These are phyloP conservation scores for Betula pendula DNA, from an alignment of 306 rosid genomes.

Conservation along the genomic window DNA sequence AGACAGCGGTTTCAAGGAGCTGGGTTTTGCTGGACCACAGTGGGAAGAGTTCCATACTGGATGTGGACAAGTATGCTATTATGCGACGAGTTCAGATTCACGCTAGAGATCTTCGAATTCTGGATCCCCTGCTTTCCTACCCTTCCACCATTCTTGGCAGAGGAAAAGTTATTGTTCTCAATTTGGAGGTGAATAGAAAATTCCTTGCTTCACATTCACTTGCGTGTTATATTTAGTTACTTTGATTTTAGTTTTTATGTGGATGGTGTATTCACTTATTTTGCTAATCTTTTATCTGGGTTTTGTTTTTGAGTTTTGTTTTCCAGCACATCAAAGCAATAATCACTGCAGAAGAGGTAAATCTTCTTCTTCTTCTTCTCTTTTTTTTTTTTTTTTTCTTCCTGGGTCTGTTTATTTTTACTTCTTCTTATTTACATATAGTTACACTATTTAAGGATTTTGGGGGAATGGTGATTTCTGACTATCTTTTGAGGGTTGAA, in stretches of 20 bases:
- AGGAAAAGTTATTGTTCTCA: slow-evolving; percentile 80
- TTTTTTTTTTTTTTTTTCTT: not conserved
- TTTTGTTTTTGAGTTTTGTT: slow-evolving; percentile 11
- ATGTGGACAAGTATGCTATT: slow-evolving; percentile 74
- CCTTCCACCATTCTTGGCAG: slow-evolving; percentile 80
- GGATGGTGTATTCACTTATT: not conserved
- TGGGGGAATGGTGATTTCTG: not conserved
- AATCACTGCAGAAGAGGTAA: slow-evolving; percentile 77
- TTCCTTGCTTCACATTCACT: not conserved
- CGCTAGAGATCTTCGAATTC: slow-evolving; percentile 80
- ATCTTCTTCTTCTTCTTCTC: too few relatives aligned
- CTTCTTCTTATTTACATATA: not conserved
- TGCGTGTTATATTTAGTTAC: not conserved
- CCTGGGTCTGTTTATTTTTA: not conserved
- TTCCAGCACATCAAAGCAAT: slow-evolving; percentile 86
- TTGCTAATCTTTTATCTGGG: not conserved
- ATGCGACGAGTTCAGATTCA: slow-evolving; percentile 70
- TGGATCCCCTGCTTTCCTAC: slow-evolving; percentile 70
- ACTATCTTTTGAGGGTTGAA: not conserved
- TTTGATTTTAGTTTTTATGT: not conserved
- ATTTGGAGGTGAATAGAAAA: slow-evolving; percentile 56
- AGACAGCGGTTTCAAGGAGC: slow-evolving; percentile 56
- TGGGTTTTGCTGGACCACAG: slow-evolving; percentile 63
- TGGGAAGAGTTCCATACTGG: slow-evolving; percentile 50
- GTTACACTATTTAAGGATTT: not conserved